Evolutionary conservation across 441 rosid species (phyloP).

Genomic region (Croton setiger): DNA sequence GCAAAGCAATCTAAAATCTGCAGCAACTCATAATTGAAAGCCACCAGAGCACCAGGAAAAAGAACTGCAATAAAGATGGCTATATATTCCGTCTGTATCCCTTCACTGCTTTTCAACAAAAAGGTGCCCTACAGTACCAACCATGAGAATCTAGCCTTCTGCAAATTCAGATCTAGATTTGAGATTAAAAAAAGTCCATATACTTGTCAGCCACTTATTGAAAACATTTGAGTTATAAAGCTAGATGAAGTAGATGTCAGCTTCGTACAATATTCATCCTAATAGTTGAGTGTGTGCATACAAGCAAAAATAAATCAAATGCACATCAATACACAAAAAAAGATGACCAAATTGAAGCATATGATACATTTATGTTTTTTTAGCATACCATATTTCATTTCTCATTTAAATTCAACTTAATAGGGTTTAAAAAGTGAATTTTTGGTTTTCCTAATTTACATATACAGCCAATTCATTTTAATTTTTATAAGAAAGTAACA

Average conservation of each 20-base stretch:
- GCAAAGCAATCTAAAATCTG: slow-evolving; percentile 45
- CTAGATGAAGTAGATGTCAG: slow-evolving; percentile 16
- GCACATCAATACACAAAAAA: too few species aligned
- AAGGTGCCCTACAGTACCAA: slow-evolving; percentile 38
- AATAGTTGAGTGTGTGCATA: too few species aligned
- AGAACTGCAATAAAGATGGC: slow-evolving; percentile 72
- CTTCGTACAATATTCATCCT: slow-evolving; percentile 46
- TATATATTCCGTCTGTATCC: slow-evolving; percentile 69
- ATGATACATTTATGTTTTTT: too few species aligned
- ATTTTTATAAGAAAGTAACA: too few species aligned
- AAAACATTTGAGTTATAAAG: not conserved
- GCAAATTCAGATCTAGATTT: slow-evolving; percentile 20
- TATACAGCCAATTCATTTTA: too few species aligned
- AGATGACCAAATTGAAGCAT: too few species aligned
- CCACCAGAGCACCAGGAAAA: slow-evolving; percentile 90
- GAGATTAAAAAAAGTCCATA: slow-evolving; percentile 15
- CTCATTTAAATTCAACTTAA: too few species aligned
- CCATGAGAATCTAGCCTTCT: slow-evolving; percentile 35
- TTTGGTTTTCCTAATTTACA: too few species aligned
- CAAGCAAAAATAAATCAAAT: too few species aligned
- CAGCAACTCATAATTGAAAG: slow-evolving; percentile 62
- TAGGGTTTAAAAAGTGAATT: too few species aligned
- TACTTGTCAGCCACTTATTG: not conserved
- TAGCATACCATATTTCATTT: too few species aligned
- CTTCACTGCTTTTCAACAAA: slow-evolving; percentile 70